Conservation (phyloP, 306 rosid species). For the Clitoria ternatea region DNA sequence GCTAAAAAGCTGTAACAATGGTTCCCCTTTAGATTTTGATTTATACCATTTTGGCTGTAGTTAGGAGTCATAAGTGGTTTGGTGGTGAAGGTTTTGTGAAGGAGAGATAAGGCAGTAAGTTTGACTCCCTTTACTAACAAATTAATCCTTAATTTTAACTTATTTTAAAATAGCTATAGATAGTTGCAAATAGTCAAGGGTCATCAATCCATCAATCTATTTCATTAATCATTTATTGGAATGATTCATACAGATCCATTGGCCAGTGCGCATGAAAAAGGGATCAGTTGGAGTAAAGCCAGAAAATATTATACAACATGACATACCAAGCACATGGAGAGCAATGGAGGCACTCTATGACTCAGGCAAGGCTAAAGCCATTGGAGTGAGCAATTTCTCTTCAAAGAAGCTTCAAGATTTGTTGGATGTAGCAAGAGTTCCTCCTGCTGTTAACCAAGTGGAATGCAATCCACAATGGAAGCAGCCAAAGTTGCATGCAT, state of each 20-base stretch:
- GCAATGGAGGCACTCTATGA: neutral
- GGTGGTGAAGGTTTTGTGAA: no score
- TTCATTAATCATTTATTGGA: neutral
- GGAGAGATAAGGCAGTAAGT: no score
- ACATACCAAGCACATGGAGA: neutral
- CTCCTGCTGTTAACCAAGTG: neutral
- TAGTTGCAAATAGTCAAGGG: neutral
- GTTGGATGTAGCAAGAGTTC: neutral
- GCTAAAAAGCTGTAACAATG: no score
- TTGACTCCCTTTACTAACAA: no score
- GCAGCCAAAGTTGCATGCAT: slow-evolving; percentile 12
- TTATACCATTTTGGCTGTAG: no score
- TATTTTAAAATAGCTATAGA: neutral
- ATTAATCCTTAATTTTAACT: no score
- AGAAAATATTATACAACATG: neutral
- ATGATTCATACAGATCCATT: neutral
- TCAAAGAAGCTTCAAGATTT: neutral
- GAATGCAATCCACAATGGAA: neutral
- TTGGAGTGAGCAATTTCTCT: neutral
- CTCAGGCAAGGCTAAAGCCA: neutral
- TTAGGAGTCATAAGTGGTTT: no score
- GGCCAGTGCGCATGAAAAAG: neutral
- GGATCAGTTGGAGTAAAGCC: neutral
- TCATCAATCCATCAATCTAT: neutral
- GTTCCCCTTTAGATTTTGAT: no score